Percentiles rank a stretch among this genome's conserved stretches.
phyloP scores from a whole-genome alignment of 768 basidiomycete species.

The Lentinula sp. region DNA sequence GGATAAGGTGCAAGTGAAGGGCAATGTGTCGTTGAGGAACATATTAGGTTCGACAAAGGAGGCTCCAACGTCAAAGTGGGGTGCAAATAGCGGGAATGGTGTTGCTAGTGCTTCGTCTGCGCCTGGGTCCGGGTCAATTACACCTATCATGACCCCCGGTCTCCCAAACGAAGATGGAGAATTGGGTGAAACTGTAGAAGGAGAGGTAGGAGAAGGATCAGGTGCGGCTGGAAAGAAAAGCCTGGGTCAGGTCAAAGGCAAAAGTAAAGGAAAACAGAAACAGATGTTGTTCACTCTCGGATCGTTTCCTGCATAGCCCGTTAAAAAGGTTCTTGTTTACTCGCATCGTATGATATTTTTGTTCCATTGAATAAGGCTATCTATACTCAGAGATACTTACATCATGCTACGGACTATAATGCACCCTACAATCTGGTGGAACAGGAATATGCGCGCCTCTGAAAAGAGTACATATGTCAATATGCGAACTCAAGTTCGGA shows the following conservation, averaged over 20 bases:
- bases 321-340: background rate
- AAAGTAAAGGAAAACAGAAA: constrained; percentile 78
- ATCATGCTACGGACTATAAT: no score
- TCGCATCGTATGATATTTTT: no score
- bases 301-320: background rate
- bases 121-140: background rate
- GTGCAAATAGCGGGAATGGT: background rate
- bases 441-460: no score
- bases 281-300: constrained; percentile 64
- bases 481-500: no score
- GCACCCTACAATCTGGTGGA: no score
- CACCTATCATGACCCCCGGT: background rate
- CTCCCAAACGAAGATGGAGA: background rate
- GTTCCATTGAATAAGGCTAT: no score
- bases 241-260: constrained; percentile 65
- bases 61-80: constrained; percentile 37
- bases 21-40: constrained; percentile 62
- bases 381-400: no score
- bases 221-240: constrained; percentile 9
- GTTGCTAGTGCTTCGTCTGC: background rate
- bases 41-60: constrained; percentile 47
- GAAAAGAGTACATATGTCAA: no score
- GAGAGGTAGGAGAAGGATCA: background rate
- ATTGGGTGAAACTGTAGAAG: constrained; percentile 1
- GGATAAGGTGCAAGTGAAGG: constrained; percentile 42